Base-by-base conservation (phyloP, 73 alveolate species). In the Stentor coeruleus region DNA sequence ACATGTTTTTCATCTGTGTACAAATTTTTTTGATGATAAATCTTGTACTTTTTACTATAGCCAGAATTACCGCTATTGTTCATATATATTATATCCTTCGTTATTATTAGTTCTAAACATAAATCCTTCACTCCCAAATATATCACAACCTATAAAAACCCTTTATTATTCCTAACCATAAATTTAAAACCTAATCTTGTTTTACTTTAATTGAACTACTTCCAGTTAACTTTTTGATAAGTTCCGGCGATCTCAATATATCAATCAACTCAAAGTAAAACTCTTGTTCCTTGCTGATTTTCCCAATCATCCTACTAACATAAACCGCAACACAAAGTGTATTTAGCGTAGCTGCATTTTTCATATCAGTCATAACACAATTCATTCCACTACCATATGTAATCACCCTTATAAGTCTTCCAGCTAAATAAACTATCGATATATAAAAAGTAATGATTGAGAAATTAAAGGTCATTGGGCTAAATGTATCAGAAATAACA, bases 161-260 rank as follows among this genome's bases (percentile, higher is more conserved):
- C n/a, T n/a, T n/a, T n/a, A n/a, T n/a, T n/a, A n/a, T n/a, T n/a
- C n/a, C n/a, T n/a, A n/a, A n/a, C n/a, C n/a, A n/a, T n/a, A n/a
- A n/a, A n/a, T n/a, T n/a, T n/a, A n/a, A n/a, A n/a, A n/a, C n/a
- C n/a, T 66, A 66, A 20, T 66, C 79, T 31, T 20, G n/a, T 33
- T 66, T 66, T 15, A 20, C 79, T 31, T 66, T 66, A 20, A 66
- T 66, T 20, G 79, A 66, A 31, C 42, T 26, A 20, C 40, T 66
- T 66, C 79, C 79, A 20, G 79, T 66, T 40, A 66, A 11, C 37
- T 20, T 11, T 33, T 66, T 66, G 33, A 33, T 82, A 1, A 86
- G 55, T 84, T 97, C 99, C 14, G 99, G 98, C 4, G 98, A 91
- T 72, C 99, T 85, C 93, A 97, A 80, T 33, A 97, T 89, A 88